Conservation (phyloP, 305 asterid genomes). For the Solanum hybrid region DNA sequence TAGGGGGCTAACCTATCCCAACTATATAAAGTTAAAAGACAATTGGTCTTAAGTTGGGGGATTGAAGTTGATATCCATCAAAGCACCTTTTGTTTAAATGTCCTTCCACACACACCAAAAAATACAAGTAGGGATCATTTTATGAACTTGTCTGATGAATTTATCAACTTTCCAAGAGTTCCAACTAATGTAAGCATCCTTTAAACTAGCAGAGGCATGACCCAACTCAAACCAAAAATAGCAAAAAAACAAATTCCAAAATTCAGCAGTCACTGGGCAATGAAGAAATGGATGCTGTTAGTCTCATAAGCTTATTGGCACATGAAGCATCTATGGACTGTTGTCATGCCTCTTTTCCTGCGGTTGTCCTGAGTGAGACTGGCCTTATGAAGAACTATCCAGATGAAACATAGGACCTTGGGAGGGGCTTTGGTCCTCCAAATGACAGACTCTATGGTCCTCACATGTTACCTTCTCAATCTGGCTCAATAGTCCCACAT, state of each 20-base stretch:
- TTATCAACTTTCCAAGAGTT: not conserved
- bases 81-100: not conserved
- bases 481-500: not conserved
- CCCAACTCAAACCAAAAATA: not conserved
- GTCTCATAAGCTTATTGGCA: not conserved
- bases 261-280: not conserved
- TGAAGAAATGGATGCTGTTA: not conserved
- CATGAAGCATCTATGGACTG: not conserved
- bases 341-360: not conserved
- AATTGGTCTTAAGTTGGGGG: not conserved
- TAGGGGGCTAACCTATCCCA: not conserved
- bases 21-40: not conserved
- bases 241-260: not conserved
- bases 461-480: not conserved
- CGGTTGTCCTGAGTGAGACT: not conserved
- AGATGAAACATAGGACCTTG: not conserved
- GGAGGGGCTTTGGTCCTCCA: not conserved
- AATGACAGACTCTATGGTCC: not conserved
- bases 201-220: not conserved
- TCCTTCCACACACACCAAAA: not conserved
- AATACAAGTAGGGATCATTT: not conserved
- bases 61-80: not conserved
- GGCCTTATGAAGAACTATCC: not conserved
- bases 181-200: too few relatives aligned
- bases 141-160: not conserved